Evolutionary conservation across 495 filamentous ascomycete species (phyloP), one percentile per base, ranked within the genome.

Genomic region (Talaromyces ruber): DNA sequence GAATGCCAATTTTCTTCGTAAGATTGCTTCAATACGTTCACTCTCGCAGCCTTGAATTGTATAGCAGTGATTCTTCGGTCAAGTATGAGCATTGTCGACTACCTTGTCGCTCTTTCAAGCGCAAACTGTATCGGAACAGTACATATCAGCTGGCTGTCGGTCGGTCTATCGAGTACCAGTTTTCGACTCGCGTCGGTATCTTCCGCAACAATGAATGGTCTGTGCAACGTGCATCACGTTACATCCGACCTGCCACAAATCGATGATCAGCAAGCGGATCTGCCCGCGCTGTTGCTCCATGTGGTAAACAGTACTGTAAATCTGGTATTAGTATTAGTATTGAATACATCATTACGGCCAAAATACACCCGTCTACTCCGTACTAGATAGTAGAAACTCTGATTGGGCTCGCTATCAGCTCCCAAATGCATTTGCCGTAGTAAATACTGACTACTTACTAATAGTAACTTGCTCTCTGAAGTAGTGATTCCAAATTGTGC

Each of bases 221-320:
- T 54, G 22, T 26, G 26, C 26, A 12, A 52, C 18, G 47, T 52
- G 18, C 18, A 52, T 52, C 18, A 52, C 47, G 51, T 54, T 54
- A 54, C 51, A 54, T 54, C 51, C 51, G 51, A 54, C 51, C 16
- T 47, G 51, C 51, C 51, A 54, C 51, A 54, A 52, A 52, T 52
- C 47, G 18, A 54, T 54, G 51, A 54, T 54, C 51, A 54, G 51
- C 51, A 28, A 54, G 51, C 51, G 51, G 51, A 28, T 54, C 51
- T 25, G 51, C 22, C 26, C 51, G 11, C 51, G 26, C 11, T 25
- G 6, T n/a, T 21, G 47, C 47, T 52, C 47, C 47, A 52, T 52
- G 47, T 54, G 51, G 51, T 54, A 54, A 54, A 28, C 21, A 29
- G 51, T 54, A 54, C 51, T 6, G 26, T 39, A 39, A 39, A 47